Base-by-base conservation (phyloP, 1,284 basidiomycete genomes). In the Cryptococcus sp. region DNA sequence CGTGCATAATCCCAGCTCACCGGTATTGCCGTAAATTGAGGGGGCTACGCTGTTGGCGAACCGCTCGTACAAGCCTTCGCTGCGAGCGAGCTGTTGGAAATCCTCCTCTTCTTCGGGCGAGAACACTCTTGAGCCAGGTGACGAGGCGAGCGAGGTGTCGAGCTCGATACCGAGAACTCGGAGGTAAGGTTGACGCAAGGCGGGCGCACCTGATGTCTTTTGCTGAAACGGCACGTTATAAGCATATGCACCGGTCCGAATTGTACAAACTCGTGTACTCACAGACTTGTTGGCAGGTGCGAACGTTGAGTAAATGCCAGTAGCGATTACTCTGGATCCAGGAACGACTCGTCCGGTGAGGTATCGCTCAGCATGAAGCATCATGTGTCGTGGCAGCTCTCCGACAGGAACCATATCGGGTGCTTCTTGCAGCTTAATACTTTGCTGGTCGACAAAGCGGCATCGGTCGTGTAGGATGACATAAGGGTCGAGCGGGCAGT, bases 341-440 rank as follows among this genome's bases (percentile, higher is more conserved):
- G 96, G 96, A 1, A 98, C 91, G 15, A 96, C 93, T 69, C 88
- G 88, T 1, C 90, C 92, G 0, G 93, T 92, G 51, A 96, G 81
- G 73, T 92, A 88, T 27, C 81, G 82, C 77, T 99, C 96, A 13
- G 87, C 88, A 40, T 91, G 94, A 25, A 99, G 83, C 55, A 97
- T 85, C 84, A 99, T 93, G 78, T 99, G 96, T 45, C 94, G 82
- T 5, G 96, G 96, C 48, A 99, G 82, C 74, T 99, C 96, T 82
- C 96, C 96, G 22, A 99, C 93, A 2, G 96, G 96, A 0, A 99
- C 96, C 93, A 98, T 97, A 77, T 99, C 96, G 0, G 96, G 96
- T 7, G 95, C 94, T 80, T 99, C 96, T 78, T 99, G 96, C 16
- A 99, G 84, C 78, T 99, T 99, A 70, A 99, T 84, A 7, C 87